A percentile compares a stretch with the other conserved stretches of the same genome.
These are phyloP conservation scores for Aspergillus sp. DNA, from an alignment of 2,329 filamentous ascomycete genomes.

Conservation along the genomic window DNA sequence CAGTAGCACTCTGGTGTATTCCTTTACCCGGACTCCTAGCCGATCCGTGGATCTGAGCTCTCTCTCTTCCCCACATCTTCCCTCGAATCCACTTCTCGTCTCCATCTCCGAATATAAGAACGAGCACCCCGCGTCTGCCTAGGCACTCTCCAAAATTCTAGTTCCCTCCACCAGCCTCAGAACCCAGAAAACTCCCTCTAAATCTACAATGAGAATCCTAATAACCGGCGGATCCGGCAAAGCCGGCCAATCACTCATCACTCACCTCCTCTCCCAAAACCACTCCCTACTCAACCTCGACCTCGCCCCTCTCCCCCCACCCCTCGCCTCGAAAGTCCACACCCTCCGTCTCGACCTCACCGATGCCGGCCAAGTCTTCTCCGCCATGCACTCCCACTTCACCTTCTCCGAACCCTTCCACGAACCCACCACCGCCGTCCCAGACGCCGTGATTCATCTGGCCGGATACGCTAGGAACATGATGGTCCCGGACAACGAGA, in stretches of 20 bases:
- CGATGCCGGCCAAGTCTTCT: constrained; percentile 57
- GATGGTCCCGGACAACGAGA: constrained; percentile 61
- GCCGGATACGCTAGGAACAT: constrained; percentile 60
- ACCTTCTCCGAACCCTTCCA: constrained; percentile 44
- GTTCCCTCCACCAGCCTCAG: no score
- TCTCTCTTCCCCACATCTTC: no score
- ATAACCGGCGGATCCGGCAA: constrained; percentile 59
- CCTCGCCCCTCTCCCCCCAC: constrained; percentile 41
- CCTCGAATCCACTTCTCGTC: no score
- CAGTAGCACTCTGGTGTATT: no score
- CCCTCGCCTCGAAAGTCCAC: constrained; percentile 46
- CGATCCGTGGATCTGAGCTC: no score
- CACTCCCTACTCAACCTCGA: constrained; percentile 59
- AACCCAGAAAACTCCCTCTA: constrained; percentile 1
- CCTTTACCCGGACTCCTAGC: no score
- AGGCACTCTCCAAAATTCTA: no score
- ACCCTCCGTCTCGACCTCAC: constrained; percentile 58
- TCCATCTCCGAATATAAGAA: no score
- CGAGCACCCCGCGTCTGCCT: no score
- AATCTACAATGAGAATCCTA: constrained; percentile 44
- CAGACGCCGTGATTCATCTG: constrained; percentile 64
- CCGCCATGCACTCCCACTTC: constrained; percentile 58
- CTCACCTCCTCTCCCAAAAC: constrained; percentile 51
- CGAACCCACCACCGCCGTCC: constrained; percentile 41
- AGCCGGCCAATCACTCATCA: constrained; percentile 56